phyloP scores from a whole-genome alignment of 768 basidiomycete genomes.

The Lentinula edodes region DNA sequence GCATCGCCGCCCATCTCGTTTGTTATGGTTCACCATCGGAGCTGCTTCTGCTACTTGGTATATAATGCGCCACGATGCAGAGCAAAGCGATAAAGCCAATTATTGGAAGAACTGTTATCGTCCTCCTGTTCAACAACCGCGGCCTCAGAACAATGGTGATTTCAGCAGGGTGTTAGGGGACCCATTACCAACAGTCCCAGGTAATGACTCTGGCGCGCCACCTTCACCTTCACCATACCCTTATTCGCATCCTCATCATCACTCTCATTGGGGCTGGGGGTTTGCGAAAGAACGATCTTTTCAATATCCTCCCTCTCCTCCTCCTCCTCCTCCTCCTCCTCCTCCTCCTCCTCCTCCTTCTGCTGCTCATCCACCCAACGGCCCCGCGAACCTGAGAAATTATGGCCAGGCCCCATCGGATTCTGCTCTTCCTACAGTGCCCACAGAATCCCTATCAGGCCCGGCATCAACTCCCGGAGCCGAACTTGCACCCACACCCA shows the following conservation, averaged over 20 bases:
- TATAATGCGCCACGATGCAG: conserved; percentile 35
- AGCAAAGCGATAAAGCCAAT: conserved; percentile 19
- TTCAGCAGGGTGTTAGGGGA: background rate
- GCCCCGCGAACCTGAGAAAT: background rate
- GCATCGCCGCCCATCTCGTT: conserved; percentile 39
- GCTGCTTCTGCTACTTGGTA: conserved; percentile 38
- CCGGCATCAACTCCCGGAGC: background rate
- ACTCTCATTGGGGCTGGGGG: conserved; percentile 7
- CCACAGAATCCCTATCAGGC: conserved; percentile 1
- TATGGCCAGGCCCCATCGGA: conserved; percentile 1
- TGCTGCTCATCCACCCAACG: background rate
- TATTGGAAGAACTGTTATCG: conserved; percentile 11
- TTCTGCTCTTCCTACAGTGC: conserved; percentile 3
- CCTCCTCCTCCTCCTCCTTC: background rate
- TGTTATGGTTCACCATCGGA: conserved; percentile 67
- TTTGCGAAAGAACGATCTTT: conserved; percentile 5
- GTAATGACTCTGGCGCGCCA: background rate
- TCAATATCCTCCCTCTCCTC: background rate
- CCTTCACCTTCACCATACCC: conserved; percentile 1
- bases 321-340: background rate
- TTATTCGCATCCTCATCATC: conserved; percentile 7
- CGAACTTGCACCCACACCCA: background rate
- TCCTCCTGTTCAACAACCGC: conserved; percentile 5
- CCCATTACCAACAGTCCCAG: background rate
- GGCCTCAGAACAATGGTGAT: conserved; percentile 6